Evolutionary conservation across 257 asterid genomes (phyloP).

Genomic region (Solanum habrochaites): DNA sequence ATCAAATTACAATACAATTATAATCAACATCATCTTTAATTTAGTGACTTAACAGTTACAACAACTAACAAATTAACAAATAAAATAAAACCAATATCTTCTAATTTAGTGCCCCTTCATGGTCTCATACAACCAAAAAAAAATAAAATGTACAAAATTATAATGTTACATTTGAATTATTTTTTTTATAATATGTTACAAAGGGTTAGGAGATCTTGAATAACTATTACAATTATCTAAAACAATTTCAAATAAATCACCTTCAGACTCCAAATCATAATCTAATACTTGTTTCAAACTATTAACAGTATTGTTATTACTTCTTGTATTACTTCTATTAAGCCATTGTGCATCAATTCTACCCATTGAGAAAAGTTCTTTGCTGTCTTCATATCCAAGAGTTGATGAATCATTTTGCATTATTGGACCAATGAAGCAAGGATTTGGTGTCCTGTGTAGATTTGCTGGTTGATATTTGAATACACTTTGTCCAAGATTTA

Average conservation of each 20-base stretch:
- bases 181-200: not conserved
- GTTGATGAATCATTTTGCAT: slow-evolving; percentile 30
- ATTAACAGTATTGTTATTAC: slow-evolving; percentile 36
- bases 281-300: slow-evolving; percentile 23
- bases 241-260: slow-evolving; percentile 81
- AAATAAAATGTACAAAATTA: not conserved
- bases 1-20: not conserved
- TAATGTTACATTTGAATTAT: not conserved
- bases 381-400: slow-evolving; percentile 69
- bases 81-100: not conserved
- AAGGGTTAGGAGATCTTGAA: slow-evolving; percentile 35
- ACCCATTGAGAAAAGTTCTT: slow-evolving; percentile 93
- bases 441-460: slow-evolving; percentile 59
- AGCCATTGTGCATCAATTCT: slow-evolving; percentile 74
- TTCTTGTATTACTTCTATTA: slow-evolving; percentile 41
- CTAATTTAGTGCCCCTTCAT: not conserved
- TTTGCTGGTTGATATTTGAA: slow-evolving; percentile 51
- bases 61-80: not conserved
- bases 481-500: slow-evolving; percentile 79
- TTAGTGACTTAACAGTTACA: not conserved
- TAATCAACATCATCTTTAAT: not conserved
- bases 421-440: slow-evolving; percentile 59
- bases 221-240: slow-evolving; percentile 36
- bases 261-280: slow-evolving; percentile 68
- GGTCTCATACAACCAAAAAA: not conserved